Evolutionary conservation across 2,329 filamentous ascomycete genomes (phyloP), one percentile per base, ranked within the genome.

Genomic region (Aureobasidium sp.): DNA sequence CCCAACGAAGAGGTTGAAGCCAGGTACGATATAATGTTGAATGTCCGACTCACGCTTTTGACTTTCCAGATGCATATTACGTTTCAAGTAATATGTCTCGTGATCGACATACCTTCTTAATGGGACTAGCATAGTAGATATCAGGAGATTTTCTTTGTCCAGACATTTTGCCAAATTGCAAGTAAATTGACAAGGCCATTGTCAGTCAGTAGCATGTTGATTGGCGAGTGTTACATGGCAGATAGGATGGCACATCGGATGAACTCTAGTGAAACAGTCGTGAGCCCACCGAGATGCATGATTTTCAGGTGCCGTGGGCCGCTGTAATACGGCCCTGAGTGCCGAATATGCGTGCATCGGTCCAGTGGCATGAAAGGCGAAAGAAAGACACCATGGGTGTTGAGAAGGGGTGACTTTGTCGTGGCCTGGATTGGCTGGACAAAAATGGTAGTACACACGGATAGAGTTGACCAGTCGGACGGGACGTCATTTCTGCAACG

Each of bases 401-500:
- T 57, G 53, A 26, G 53, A 36, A 47, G 41, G 36, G 29, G 53
- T 57, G 39, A 46, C 27, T 52, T 52, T 37, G 50, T 39, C 50
- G 50, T 52, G 50, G 50, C 32, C 34, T 37, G 50, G 50, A 52
- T 39, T 52, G 50, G 50, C 50, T 52, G 50, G 50, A 39, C 20
- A 34, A 46, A 20, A 29, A 12, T 36, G 41, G 53, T 46, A 43
- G 41, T 17, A 36, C 53, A 43, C 34, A 56, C 27, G 34, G 20
- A 29, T 4, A 29, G 37, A 44, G 37, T 56, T 44, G 52, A 56
- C 52, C 52, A 56, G 52, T 56, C 52, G 20, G 29, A 34, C n/a
- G 41, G 43, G n/a, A 46, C 53, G 53, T 46, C 29, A 57, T 46
- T 20, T 43, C 53, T 34, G 39, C 53, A 59, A 59, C 55, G 55